phyloP scores from a whole-genome alignment of 2,329 filamentous ascomycete species.

The Fulvia fulva region DNA sequence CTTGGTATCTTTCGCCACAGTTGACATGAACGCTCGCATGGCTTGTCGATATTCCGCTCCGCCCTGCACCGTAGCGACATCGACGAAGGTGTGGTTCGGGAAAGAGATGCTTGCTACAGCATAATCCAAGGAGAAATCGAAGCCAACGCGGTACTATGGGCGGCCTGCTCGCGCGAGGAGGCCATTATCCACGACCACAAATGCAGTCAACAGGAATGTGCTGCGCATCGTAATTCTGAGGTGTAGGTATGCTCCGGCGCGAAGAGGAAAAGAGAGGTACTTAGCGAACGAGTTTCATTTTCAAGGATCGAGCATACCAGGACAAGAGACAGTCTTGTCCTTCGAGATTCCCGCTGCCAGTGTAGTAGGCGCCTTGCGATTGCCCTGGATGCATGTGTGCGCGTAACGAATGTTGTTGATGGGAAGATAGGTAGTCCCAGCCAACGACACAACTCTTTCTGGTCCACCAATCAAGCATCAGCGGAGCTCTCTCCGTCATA shows the following conservation, averaged over 20 bases:
- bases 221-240: background rate
- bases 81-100: conserved; percentile 4
- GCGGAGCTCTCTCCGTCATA: too few species aligned
- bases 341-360: background rate
- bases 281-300: background rate
- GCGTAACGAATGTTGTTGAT: background rate
- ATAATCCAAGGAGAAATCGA: conserved; percentile 8
- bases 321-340: background rate
- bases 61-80: conserved; percentile 6
- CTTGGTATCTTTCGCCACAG: background rate
- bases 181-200: background rate
- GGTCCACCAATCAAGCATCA: too few species aligned
- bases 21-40: conserved; percentile 4
- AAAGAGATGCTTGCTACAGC: conserved; percentile 8
- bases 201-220: background rate
- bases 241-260: background rate
- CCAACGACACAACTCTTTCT: too few species aligned
- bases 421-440: too few species aligned
- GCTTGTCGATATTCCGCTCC: conserved; percentile 1
- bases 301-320: background rate
- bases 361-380: background rate
- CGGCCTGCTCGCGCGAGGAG: background rate
- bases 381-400: background rate
- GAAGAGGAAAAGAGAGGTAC: background rate
- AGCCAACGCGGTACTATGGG: conserved; percentile 6